Percentiles rank a stretch among this genome's conserved stretches.
Evolutionary conservation across 1,284 basidiomycete genomes (phyloP).

Genomic region (Crucibulum parvulum): DNA sequence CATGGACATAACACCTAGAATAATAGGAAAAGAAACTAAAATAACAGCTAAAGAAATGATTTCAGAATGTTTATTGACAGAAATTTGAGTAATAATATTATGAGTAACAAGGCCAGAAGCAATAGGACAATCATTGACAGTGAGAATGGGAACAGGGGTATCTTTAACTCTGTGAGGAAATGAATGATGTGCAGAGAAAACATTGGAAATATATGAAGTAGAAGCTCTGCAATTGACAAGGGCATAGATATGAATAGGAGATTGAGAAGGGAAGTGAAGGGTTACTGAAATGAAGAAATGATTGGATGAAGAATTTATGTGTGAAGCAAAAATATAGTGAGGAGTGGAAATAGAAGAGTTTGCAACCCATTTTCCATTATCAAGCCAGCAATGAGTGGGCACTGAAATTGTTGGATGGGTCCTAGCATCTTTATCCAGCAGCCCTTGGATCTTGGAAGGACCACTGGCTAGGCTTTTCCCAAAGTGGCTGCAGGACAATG

Average conservation of each 20-base stretch:
- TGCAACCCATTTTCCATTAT: constrained; percentile 16
- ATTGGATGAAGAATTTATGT: constrained; percentile 12
- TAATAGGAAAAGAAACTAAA: constrained; percentile 32
- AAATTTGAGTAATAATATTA: constrained; percentile 32
- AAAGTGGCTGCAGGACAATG: constrained; percentile 4
- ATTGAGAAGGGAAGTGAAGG: constrained; percentile 34
- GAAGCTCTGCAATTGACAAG: constrained; percentile 45
- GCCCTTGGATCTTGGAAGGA: constrained; percentile 22
- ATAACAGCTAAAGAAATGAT: constrained; percentile 21
- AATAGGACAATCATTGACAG: constrained; percentile 42
- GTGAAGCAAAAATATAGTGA: constrained; percentile 15
- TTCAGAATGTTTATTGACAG: constrained; percentile 28
- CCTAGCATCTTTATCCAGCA: constrained; percentile 27
- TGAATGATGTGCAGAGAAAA: constrained; percentile 34
- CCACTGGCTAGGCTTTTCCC: constrained; percentile 41
- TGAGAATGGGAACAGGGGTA: constrained; percentile 35
- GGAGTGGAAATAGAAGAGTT: constrained; percentile 9
- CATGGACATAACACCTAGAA: constrained; percentile 7
- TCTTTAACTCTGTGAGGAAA: constrained; percentile 29
- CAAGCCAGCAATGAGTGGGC: constrained; percentile 16
- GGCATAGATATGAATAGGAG: constrained; percentile 35
- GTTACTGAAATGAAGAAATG: constrained; percentile 43
- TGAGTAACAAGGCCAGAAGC: constrained; percentile 42
- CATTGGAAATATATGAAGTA: constrained; percentile 39
- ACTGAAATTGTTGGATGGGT: constrained; percentile 17